These are phyloP conservation scores for Paspalum notatum DNA, from an alignment of 176 grass and related monocot genomes.

Conservation along the genomic window DNA sequence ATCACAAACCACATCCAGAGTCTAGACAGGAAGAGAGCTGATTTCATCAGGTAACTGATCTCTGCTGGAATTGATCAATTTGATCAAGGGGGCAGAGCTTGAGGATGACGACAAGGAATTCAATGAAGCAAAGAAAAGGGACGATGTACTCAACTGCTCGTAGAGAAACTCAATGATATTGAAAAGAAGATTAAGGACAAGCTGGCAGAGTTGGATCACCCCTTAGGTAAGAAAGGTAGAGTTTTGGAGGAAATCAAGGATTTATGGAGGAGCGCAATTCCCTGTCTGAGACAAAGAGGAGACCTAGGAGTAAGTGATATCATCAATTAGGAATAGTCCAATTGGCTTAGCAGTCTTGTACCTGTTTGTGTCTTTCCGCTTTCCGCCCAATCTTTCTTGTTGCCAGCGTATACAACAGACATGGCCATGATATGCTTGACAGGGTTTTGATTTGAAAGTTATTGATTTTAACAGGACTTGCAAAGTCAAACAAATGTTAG, in stretches of 20 bases:
- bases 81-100: slow-evolving; percentile 55
- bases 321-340: no score
- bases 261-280: slow-evolving; percentile 84
- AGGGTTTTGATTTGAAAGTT: slow-evolving; percentile 98
- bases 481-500: slow-evolving; percentile 97
- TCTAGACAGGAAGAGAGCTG: no score
- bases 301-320: slow-evolving; percentile 68
- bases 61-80: no score
- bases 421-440: slow-evolving; percentile 5
- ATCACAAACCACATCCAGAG: no score
- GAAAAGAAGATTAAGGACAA: slow-evolving; percentile 84
- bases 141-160: slow-evolving; percentile 72
- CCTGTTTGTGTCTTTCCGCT: no score
- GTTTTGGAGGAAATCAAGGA: slow-evolving; percentile 80
- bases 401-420: neutral
- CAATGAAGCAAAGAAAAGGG: slow-evolving; percentile 69
- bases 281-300: slow-evolving; percentile 68
- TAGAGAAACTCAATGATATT: slow-evolving; percentile 76
- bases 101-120: slow-evolving; percentile 71
- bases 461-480: slow-evolving; percentile 92
- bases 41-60: no score
- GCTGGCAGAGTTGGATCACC: slow-evolving; percentile 72
- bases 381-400: neutral
- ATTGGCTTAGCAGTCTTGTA: no score
- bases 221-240: slow-evolving; percentile 91